Conservation (phyloP, 169 alveolate genomes). For the Blepharisma undulans region DNA sequence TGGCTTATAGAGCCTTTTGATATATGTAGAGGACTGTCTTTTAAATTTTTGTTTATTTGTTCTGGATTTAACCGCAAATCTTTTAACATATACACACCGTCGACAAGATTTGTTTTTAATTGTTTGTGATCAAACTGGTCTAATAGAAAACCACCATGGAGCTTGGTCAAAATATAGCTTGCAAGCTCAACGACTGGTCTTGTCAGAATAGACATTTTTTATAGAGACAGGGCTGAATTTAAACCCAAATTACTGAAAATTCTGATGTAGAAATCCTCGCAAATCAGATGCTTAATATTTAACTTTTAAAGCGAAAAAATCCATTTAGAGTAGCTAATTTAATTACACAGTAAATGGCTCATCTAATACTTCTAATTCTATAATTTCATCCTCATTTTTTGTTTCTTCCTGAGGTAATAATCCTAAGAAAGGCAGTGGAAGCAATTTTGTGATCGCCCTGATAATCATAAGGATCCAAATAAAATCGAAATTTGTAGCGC, state of each 20-base stretch:
- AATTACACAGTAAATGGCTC: slow-evolving; percentile 1
- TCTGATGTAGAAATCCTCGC: not conserved
- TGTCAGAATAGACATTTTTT: slow-evolving; percentile 40
- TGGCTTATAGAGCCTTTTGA: not conserved
- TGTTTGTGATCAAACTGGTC: not conserved
- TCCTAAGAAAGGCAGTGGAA: slow-evolving; percentile 19
- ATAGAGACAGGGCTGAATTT: not conserved
- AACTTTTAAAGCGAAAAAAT: not conserved
- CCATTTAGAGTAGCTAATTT: not conserved
- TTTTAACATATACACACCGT: slow-evolving; percentile 26
- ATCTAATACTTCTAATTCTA: slow-evolving; percentile 1
- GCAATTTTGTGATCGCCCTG: not conserved
- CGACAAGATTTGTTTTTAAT: not conserved
- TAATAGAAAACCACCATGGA: slow-evolving; percentile 38
- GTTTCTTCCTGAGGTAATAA: slow-evolving; percentile 5
- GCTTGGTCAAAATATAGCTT: slow-evolving; percentile 24
- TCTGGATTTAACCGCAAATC: slow-evolving; percentile 28
- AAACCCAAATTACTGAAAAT: not conserved
- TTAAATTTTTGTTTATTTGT: slow-evolving; percentile 13
- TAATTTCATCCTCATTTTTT: not conserved
- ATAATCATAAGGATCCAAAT: slow-evolving; percentile 10
- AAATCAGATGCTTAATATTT: too few relatives aligned
- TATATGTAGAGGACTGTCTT: not conserved
- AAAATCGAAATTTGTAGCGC: not conserved
- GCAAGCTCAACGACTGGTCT: slow-evolving; percentile 39